These are phyloP conservation scores for Globisporangium sylvaticum DNA, from an alignment of 352 stramenopile species.

Conservation along the genomic window DNA sequence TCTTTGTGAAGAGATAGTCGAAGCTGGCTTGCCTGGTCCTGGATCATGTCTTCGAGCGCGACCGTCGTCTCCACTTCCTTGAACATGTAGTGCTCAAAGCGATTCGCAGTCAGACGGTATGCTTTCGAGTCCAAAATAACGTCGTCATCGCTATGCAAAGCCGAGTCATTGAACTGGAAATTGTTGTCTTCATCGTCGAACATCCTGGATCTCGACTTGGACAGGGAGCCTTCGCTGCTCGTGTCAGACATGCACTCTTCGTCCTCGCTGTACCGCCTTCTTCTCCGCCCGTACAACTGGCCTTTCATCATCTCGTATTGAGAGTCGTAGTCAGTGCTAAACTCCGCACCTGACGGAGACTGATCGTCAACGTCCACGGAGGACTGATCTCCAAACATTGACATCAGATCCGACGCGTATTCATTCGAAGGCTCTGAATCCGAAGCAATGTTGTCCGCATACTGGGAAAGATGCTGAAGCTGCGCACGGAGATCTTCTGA, in stretches of 20 bases:
- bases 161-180: background rate
- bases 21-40: conserved; percentile 8
- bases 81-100: conserved; percentile 6
- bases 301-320: conserved; percentile 39
- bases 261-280: conserved; percentile 30
- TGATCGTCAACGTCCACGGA: conserved; percentile 28
- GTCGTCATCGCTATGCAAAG: conserved; percentile 2
- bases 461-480: conserved; percentile 68
- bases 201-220: conserved; percentile 27
- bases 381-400: conserved; percentile 40
- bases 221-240: conserved; percentile 36
- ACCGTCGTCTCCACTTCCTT: conserved; percentile 16
- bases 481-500: conserved; percentile 61
- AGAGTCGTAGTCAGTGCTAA: conserved; percentile 38
- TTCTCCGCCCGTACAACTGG: background rate
- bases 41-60: conserved; percentile 20
- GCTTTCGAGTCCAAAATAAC: background rate
- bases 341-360: conserved; percentile 32
- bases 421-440: conserved; percentile 52
- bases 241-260: conserved; percentile 62
- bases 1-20: conserved; percentile 7
- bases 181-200: conserved; percentile 18
- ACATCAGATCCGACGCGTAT: conserved; percentile 48
- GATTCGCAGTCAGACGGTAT: conserved; percentile 6
- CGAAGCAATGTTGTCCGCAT: conserved; percentile 60